Evolutionary conservation across 2,329 filamentous ascomycete genomes (phyloP).

Genomic region (Colletotrichum tropicicola): DNA sequence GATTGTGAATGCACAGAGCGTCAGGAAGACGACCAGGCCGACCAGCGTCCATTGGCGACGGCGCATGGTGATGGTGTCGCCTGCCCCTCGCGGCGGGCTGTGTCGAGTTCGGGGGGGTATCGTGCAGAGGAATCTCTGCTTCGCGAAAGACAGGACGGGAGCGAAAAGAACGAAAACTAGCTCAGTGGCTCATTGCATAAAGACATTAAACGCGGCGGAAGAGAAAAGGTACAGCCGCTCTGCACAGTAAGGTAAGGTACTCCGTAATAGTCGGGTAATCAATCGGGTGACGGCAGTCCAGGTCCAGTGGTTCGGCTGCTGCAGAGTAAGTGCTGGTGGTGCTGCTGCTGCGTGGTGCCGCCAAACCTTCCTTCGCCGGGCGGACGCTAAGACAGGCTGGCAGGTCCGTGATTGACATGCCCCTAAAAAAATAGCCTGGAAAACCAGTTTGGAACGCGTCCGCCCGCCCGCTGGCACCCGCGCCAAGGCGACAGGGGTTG

Average conservation of each 20-base stretch:
- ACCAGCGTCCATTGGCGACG: conserved; percentile 49
- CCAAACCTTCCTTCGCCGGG: not conserved
- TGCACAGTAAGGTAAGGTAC: no score
- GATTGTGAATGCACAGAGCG: conserved; percentile 45
- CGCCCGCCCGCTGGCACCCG: conserved; percentile 1
- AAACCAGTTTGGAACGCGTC: not conserved
- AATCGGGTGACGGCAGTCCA: no score
- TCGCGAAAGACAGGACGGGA: not conserved
- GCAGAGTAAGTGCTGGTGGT: no score
- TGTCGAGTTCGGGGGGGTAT: not conserved
- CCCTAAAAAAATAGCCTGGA: conserved; percentile 20
- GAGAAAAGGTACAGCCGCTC: not conserved
- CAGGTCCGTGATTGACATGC: conserved; percentile 5
- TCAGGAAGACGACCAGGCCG: conserved; percentile 46
- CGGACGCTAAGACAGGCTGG: conserved; percentile 14
- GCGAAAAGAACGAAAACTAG: not conserved
- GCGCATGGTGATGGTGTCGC: conserved; percentile 37
- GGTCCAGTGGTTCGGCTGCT: no score
- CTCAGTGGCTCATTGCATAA: conserved; percentile 18
- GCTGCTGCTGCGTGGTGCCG: not conserved
- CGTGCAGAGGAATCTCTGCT: not conserved
- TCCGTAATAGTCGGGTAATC: no score
- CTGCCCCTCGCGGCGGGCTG: conserved; percentile 10
- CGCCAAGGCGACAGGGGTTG: conserved; percentile 10
- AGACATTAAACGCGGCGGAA: not conserved